These are phyloP conservation scores for Phellopilus nigrolimitatus DNA, from an alignment of 1,284 basidiomycete species.

Conservation along the genomic window DNA sequence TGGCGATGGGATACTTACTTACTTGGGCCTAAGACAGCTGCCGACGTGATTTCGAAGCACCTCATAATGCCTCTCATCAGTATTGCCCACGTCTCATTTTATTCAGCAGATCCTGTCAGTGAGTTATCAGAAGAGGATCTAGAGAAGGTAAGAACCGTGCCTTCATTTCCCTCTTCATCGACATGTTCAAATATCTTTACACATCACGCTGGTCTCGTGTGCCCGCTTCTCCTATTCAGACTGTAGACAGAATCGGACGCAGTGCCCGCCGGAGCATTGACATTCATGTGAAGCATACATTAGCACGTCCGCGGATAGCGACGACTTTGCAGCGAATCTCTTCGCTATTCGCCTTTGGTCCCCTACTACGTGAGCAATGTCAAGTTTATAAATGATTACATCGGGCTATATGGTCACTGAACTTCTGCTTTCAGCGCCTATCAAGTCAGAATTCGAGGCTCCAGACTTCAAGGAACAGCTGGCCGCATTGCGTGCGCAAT, in stretches of 20 bases:
- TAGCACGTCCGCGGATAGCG: conserved; percentile 60
- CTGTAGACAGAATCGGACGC: conserved; percentile 62
- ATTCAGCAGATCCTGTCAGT: conserved; percentile 49
- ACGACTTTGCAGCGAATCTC: conserved; percentile 64
- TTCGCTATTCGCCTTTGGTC: conserved; percentile 58
- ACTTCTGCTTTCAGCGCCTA: conserved; percentile 26
- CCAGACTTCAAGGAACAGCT: conserved; percentile 23
- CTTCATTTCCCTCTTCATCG: neutral
- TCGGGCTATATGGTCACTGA: neutral
- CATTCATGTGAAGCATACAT: conserved; percentile 62
- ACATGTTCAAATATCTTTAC: conserved; percentile 10
- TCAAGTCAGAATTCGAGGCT: conserved; percentile 25
- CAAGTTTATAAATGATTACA: neutral
- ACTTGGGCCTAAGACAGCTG: conserved; percentile 55
- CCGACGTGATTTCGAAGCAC: conserved; percentile 68
- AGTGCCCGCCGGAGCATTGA: conserved; percentile 62
- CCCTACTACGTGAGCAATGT: conserved; percentile 53
- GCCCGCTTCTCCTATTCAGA: conserved; percentile 34
- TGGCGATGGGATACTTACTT: conserved; percentile 75
- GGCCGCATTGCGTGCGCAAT: conserved; percentile 2
- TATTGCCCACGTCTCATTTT: conserved; percentile 59
- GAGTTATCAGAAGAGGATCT: conserved; percentile 52
- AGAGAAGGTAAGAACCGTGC: conserved; percentile 50
- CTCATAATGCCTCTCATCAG: conserved; percentile 72
- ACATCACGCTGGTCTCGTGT: conserved; percentile 1